Conservation (phyloP, 1,284 basidiomycete species). For the Ganoderma resinaceum region DNA sequence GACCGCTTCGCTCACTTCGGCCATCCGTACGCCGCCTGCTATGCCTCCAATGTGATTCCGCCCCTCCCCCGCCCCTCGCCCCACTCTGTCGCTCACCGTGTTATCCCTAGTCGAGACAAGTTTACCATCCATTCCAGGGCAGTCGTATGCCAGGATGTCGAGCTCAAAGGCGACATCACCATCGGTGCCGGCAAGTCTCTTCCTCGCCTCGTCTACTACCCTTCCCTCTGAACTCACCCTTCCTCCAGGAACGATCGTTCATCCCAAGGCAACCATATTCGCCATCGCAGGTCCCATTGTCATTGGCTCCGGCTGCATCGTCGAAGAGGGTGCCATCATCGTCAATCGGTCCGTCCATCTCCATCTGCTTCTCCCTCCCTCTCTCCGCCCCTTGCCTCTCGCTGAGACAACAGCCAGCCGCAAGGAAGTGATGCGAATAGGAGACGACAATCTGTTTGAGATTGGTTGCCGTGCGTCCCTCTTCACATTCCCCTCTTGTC, state of each 20-base stretch:
- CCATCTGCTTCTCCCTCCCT: conserved; percentile 7
- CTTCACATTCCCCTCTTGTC: conserved; percentile 6
- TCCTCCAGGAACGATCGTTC: conserved; percentile 81
- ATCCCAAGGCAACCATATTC: conserved; percentile 92
- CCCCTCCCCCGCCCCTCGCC: not conserved
- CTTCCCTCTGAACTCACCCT: not conserved
- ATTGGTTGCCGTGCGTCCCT: conserved; percentile 81
- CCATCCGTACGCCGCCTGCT: not conserved
- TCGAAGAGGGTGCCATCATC: conserved; percentile 90
- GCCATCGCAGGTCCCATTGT: conserved; percentile 88
- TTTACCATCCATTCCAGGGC: conserved; percentile 56
- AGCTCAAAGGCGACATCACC: conserved; percentile 91
- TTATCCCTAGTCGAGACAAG: conserved; percentile 39
- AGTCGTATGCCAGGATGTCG: conserved; percentile 87
- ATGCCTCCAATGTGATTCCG: conserved; percentile 34
- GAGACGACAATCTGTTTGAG: conserved; percentile 93
- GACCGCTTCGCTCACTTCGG: not conserved
- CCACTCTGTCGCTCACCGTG: conserved; percentile 3
- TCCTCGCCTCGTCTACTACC: not conserved
- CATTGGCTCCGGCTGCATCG: conserved; percentile 87
- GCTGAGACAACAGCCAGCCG: conserved; percentile 48
- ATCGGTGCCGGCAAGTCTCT: conserved; percentile 74
- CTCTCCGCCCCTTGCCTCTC: not conserved
- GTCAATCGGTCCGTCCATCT: conserved; percentile 71
- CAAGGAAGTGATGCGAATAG: conserved; percentile 90